Evolutionary conservation across 495 filamentous ascomycete species (phyloP).

Genomic region (Penicillium lagena): DNA sequence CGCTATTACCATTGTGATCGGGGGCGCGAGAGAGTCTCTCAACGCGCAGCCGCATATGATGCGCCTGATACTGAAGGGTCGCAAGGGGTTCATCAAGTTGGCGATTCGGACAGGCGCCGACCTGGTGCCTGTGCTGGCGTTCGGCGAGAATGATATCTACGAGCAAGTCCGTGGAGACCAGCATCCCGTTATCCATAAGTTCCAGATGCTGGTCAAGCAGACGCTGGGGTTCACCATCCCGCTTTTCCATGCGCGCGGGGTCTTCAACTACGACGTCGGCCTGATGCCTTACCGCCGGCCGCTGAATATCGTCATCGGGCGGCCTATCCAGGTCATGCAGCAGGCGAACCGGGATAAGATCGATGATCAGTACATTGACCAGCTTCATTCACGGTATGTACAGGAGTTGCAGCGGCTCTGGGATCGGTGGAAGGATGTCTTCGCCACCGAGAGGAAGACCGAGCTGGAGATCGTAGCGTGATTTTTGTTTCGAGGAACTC

Average conservation of each 20-base stretch:
- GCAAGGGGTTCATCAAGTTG: constrained; percentile 91
- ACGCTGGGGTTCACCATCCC: constrained; percentile 90
- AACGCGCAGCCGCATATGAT: constrained; percentile 73
- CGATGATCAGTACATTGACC: constrained; percentile 68
- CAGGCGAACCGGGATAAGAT: constrained; percentile 45
- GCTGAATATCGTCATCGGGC: constrained; percentile 81
- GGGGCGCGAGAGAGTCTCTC: constrained; percentile 85
- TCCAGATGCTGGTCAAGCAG: constrained; percentile 77
- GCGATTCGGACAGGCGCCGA: constrained; percentile 87
- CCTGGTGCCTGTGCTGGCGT: constrained; percentile 82
- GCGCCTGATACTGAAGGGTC: constrained; percentile 67
- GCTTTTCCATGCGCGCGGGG: constrained; percentile 79
- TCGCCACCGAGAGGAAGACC: constrained; percentile 61
- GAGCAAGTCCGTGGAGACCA: constrained; percentile 68
- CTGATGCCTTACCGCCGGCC: constrained; percentile 87
- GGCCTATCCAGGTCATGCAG: constrained; percentile 65
- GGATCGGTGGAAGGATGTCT: constrained; percentile 83
- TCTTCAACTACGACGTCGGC: constrained; percentile 97
- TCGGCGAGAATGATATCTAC: constrained; percentile 95
- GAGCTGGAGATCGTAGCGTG: constrained; percentile 78
- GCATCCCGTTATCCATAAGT: constrained; percentile 66
- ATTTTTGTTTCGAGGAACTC: constrained; percentile 1
- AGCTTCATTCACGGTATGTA: constrained; percentile 73
- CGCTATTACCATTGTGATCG: constrained; percentile 92
- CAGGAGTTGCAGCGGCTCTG: constrained; percentile 74